A percentile compares a stretch with the other conserved stretches of the same genome.
phyloP scores from a whole-genome alignment of 108 stramenopile species.

The Discostella stelligeroides region DNA sequence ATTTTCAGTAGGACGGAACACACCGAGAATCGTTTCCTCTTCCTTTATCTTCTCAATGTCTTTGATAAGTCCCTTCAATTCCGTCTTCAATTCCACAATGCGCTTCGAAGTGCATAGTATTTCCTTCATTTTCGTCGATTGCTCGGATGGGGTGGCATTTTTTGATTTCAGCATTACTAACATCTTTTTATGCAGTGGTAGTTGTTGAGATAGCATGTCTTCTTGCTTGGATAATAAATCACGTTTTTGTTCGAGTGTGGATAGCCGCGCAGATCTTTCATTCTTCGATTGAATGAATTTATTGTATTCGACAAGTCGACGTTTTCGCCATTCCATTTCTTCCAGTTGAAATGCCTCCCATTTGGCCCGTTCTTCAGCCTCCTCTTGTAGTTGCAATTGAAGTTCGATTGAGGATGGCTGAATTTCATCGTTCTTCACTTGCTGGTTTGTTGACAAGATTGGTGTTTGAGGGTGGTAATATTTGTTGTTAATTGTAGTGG shows the following conservation, averaged over 20 bases:
- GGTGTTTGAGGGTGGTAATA: background rate
- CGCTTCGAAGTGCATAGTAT: conserved; percentile 32
- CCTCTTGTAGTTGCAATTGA: conserved; percentile 4
- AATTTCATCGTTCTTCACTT: background rate
- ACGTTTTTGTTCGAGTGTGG: conserved; percentile 33
- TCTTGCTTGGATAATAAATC: conserved; percentile 32
- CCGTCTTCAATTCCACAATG: conserved; percentile 41
- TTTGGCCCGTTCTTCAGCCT: conserved; percentile 13
- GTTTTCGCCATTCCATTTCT: conserved; percentile 20
- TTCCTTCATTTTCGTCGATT: conserved; percentile 44
- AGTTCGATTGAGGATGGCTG: conserved; percentile 10
- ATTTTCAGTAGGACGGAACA: conserved; percentile 24
- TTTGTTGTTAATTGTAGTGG: no score
- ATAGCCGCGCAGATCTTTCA: conserved; percentile 14
- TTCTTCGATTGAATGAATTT: conserved; percentile 4
- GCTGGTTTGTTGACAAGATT: background rate
- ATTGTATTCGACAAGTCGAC: conserved; percentile 30
- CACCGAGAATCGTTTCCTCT: conserved; percentile 20
- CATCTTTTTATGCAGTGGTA: conserved; percentile 45
- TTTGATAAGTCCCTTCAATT: conserved; percentile 21
- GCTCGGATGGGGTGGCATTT: conserved; percentile 16
- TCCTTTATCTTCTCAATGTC: conserved; percentile 26
- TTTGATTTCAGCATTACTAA: conserved; percentile 26
- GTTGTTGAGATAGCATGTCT: conserved; percentile 19
- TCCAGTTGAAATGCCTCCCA: conserved; percentile 17